A percentile compares a stretch with the other conserved stretches of the same genome.
phyloP scores from a whole-genome alignment of 495 filamentous ascomycete genomes.

The Penicillium robsamsonii region DNA sequence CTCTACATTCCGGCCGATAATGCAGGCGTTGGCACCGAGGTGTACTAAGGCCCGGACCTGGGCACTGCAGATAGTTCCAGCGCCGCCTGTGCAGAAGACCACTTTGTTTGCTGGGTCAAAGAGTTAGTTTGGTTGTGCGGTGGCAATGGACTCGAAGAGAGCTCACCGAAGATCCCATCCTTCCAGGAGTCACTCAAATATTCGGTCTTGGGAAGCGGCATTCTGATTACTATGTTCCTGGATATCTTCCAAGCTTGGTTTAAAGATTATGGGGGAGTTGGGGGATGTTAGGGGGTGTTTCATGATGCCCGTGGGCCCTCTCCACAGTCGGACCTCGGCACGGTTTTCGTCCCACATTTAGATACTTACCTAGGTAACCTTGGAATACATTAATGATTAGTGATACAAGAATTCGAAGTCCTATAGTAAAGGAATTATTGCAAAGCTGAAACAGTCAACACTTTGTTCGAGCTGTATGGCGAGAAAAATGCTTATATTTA shows the following conservation, averaged over 20 bases:
- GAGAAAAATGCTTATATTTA: too few relatives aligned
- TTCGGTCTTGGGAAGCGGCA: slow-evolving; percentile 65
- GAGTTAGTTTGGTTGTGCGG: slow-evolving; percentile 7
- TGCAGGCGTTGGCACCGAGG: slow-evolving; percentile 90
- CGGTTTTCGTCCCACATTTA: background rate
- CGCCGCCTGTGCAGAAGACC: slow-evolving; percentile 92
- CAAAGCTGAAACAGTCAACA: background rate
- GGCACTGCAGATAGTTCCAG: slow-evolving; percentile 88
- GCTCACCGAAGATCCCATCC: slow-evolving; percentile 75
- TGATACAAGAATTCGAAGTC: background rate
- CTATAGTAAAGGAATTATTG: background rate
- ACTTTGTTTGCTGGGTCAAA: slow-evolving; percentile 69
- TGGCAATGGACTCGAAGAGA: background rate
- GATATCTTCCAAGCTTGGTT: too few relatives aligned
- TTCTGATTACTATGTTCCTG: slow-evolving; percentile 14
- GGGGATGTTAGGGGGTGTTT: background rate
- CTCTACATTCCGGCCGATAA: slow-evolving; percentile 85
- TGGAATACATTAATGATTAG: background rate
- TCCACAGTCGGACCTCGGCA: background rate
- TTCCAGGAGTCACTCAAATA: slow-evolving; percentile 82
- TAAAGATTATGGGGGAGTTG: background rate
- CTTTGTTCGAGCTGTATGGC: too few relatives aligned
- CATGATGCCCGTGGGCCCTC: background rate
- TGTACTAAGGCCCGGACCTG: slow-evolving; percentile 89
- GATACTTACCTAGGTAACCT: background rate